These are phyloP conservation scores for Cornus controversa DNA, from an alignment of 148 eudicot species.

Conservation along the genomic window DNA sequence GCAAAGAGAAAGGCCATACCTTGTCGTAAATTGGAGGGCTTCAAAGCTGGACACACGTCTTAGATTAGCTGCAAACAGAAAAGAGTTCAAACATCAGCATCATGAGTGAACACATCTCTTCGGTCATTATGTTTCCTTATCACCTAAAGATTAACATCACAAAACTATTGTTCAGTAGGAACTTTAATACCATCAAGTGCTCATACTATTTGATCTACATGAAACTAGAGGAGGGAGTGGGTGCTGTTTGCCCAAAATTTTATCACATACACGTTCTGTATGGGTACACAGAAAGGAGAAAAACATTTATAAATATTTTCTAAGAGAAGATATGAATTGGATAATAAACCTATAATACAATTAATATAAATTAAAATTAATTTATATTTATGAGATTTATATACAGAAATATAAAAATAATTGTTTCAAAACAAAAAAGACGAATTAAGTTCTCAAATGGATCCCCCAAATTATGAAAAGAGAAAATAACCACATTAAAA, in stretches of 20 bases:
- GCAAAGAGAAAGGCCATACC: constrained; percentile 25
- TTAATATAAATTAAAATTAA: too few species aligned
- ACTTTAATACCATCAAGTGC: background rate
- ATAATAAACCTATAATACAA: too few species aligned
- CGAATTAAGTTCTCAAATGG: background rate
- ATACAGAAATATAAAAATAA: background rate
- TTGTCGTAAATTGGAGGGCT: constrained; percentile 62
- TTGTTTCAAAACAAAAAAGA: background rate
- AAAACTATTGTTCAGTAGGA: background rate
- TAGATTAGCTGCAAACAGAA: constrained; percentile 52
- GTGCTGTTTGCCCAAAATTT: background rate
- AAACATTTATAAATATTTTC: background rate
- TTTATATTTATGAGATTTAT: too few species aligned
- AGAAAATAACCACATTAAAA: background rate
- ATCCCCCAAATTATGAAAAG: background rate
- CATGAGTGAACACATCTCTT: background rate
- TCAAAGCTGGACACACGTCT: constrained; percentile 74
- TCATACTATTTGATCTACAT: background rate
- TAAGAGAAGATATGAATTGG: too few species aligned
- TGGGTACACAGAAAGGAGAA: background rate
- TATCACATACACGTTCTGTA: background rate
- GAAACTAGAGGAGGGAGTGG: background rate
- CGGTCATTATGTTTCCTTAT: background rate
- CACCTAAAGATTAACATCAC: background rate
- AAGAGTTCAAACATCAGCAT: background rate